Evolutionary conservation across 306 rosid genomes (phyloP).

Genomic region (Acacia confusa): DNA sequence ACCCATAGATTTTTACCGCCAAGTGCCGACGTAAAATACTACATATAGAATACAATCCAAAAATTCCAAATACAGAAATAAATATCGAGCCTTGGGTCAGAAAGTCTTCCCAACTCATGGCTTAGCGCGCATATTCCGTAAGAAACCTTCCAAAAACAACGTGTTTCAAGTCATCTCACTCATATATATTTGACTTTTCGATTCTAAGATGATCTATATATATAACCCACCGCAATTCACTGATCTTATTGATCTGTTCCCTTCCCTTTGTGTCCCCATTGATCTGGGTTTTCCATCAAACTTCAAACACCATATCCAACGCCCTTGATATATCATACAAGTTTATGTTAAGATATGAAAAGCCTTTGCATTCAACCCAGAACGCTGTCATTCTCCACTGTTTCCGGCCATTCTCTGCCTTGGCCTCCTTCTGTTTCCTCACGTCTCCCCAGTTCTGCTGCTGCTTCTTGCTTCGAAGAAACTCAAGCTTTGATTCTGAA

Average conservation of each 20-base stretch:
- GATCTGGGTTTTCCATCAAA: not conserved
- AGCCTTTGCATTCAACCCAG: conserved; percentile 43
- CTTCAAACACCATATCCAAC: not conserved
- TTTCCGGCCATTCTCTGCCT: conserved; percentile 33
- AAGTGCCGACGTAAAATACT: too few species aligned
- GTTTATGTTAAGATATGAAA: conserved; percentile 34
- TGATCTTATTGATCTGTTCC: too few species aligned
- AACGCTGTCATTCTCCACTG: conserved; percentile 35
- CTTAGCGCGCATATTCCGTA: not conserved
- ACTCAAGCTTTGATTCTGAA: conserved; percentile 52
- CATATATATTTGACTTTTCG: not conserved
- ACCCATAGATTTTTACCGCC: too few species aligned
- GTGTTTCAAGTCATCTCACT: not conserved
- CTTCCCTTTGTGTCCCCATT: too few species aligned
- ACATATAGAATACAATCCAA: not conserved
- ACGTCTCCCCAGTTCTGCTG: not conserved
- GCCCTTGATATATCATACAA: not conserved
- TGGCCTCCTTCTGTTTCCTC: conserved; percentile 20
- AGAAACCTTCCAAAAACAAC: not conserved
- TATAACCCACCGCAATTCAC: not conserved
- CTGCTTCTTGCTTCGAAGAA: conserved; percentile 36
- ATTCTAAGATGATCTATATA: not conserved
- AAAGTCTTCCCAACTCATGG: not conserved
- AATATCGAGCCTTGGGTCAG: not conserved
- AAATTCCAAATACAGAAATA: not conserved